A percentile compares a stretch with the other conserved stretches of the same genome.
Evolutionary conservation across 2,329 filamentous ascomycete genomes (phyloP).

Genomic region (Diaporthe batatas): DNA sequence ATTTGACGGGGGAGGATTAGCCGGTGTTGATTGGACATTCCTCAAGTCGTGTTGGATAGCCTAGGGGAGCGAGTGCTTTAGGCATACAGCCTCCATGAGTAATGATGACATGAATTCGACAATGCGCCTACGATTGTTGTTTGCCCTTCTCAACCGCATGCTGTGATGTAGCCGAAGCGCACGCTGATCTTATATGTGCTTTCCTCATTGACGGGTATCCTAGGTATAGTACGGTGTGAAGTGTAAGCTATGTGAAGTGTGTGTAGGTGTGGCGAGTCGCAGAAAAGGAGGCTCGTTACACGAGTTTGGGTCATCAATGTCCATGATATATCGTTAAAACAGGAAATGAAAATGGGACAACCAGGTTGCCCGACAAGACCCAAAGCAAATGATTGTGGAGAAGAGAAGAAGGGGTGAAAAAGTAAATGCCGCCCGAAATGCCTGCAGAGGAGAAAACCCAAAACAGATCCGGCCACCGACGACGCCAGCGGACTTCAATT

Average conservation of each 20-base stretch:
- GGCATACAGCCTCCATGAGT: not conserved
- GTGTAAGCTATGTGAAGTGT: slow-evolving; percentile 32
- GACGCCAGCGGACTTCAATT: slow-evolving; percentile 21
- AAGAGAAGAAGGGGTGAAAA: not conserved
- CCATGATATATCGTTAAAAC: slow-evolving; percentile 44
- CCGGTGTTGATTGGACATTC: not conserved
- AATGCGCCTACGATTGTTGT: not conserved
- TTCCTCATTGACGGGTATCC: slow-evolving; percentile 41
- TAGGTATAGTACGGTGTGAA: slow-evolving; percentile 42
- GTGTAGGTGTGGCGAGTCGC: not conserved
- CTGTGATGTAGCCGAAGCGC: not conserved
- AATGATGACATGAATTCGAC: not conserved
- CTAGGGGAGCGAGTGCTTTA: not conserved
- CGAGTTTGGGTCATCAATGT: slow-evolving; percentile 34
- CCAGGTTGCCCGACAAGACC: slow-evolving; percentile 12
- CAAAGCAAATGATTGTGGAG: slow-evolving; percentile 22
- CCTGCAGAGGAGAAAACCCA: slow-evolving; percentile 10
- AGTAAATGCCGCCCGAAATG: slow-evolving; percentile 34
- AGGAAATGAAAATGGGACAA: slow-evolving; percentile 18
- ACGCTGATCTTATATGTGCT: slow-evolving; percentile 10
- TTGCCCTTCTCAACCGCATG: not conserved
- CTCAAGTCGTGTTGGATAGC: not conserved
- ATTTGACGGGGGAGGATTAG: slow-evolving; percentile 46
- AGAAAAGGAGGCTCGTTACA: slow-evolving; percentile 35
- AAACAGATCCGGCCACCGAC: slow-evolving; percentile 22